Evolutionary conservation across 805 yeast genomes (phyloP), one percentile per base, ranked within the genome.

Genomic region (Candida montana): DNA sequence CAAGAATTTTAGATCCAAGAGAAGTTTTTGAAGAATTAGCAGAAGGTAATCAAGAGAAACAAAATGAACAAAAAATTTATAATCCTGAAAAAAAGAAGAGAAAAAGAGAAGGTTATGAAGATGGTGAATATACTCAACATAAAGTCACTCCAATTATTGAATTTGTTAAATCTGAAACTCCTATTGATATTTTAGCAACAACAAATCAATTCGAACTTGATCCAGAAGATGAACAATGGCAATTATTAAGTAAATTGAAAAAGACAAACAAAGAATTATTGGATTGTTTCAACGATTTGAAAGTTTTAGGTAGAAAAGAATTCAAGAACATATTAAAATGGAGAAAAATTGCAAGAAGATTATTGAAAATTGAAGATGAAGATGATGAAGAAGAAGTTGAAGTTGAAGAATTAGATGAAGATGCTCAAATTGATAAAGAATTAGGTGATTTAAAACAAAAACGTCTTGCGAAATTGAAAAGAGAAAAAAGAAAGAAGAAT

Each of bases 31-130:
- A 91, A 65, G 99, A 93, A 62, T 67, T 93, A 43, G 81, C 80
- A 15, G 86, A 74, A 40, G 81, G 81, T 9, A 37, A 28, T 18
- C 37, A 41, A 26, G 79, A 78, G 15, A 82, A 74, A 28, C 85
- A 87, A 61, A 83, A 82, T 60, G 96, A 93, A 65, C 88, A 95
- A 15, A 90, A 90, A 61, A 83, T 93, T 32, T 93, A 80, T 69
- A 89, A 93, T 57, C 99, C 99, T 1, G 98, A 91, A 58, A 80
- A 82, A 66, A 88, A 87, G 64, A 77, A 74, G 42, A 80, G 98
- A 66, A 82, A 79, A 63, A 84, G 99, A 78, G 85, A 83, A 53
- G 99, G 99, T 77, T 93, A 93, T 65, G 97, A 86, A 44, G 98
- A 91, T 57, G 96, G 95, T 38, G 95, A 93, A 56, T 78, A 83